Conservation (phyloP, 768 basidiomycete genomes). For the Pleurotus citrinopileatus region DNA sequence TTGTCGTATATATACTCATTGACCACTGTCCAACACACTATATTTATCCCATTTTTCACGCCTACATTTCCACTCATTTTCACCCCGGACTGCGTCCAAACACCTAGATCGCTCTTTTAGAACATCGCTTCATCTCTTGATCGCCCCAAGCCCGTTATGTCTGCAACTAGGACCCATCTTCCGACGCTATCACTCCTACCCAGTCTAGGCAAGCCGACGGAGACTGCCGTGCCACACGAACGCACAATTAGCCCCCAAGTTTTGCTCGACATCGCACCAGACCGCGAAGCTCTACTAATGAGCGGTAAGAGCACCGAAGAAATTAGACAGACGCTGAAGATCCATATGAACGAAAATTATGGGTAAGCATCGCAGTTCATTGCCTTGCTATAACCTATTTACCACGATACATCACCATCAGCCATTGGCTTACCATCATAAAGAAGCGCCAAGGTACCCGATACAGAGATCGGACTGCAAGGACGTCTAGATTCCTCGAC, state of each 20-base stretch:
- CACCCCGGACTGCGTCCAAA: neutral
- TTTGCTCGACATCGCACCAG: slow-evolving; percentile 30
- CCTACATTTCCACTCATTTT: slow-evolving; percentile 5
- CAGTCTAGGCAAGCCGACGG: slow-evolving; percentile 11
- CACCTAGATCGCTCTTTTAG: neutral
- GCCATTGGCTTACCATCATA: slow-evolving; percentile 31
- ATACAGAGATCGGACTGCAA: slow-evolving; percentile 22
- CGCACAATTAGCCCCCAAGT: slow-evolving; percentile 23
- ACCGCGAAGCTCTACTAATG: slow-evolving; percentile 29
- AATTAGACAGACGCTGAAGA: slow-evolving; percentile 27
- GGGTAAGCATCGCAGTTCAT: slow-evolving; percentile 17
- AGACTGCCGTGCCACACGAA: slow-evolving; percentile 20
- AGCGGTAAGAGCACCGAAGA: slow-evolving; percentile 24
- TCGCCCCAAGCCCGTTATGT: slow-evolving; percentile 6
- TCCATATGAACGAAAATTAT: slow-evolving; percentile 18
- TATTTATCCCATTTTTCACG: slow-evolving; percentile 11
- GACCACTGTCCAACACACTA: neutral
- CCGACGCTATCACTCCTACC: slow-evolving; percentile 19
- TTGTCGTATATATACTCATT: slow-evolving; percentile 8
- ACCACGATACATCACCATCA: slow-evolving; percentile 10
- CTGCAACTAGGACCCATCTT: slow-evolving; percentile 13
- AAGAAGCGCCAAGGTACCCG: slow-evolving; percentile 21
- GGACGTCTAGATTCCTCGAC: slow-evolving; percentile 22
- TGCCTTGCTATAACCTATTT: neutral
- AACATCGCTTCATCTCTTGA: slow-evolving; percentile 5